These are phyloP conservation scores for Lactifluus volemus DNA, from an alignment of 768 basidiomycete species.

Conservation along the genomic window DNA sequence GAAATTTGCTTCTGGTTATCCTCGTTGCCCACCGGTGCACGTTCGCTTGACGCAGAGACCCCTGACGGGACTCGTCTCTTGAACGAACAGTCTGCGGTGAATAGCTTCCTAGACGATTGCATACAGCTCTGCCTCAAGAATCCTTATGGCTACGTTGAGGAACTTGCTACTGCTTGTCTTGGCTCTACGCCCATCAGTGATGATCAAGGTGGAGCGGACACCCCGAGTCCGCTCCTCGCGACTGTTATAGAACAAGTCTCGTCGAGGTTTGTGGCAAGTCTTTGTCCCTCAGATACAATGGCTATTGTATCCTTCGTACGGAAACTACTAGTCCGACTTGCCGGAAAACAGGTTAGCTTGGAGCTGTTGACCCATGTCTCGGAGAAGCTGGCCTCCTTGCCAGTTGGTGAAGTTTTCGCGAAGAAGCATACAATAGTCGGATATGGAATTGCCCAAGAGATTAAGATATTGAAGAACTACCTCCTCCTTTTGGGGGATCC, in stretches of 20 bases:
- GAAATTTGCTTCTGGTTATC: conserved; percentile 73
- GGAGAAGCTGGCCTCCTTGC: conserved; percentile 31
- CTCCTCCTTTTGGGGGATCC: conserved; percentile 28
- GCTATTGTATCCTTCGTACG: conserved; percentile 57
- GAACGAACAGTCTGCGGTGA: conserved; percentile 48
- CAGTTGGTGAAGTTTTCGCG: conserved; percentile 27
- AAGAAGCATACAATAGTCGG: conserved; percentile 22
- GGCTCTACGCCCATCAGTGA: conserved; percentile 1
- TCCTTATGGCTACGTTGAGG: conserved; percentile 82
- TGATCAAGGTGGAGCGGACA: conserved; percentile 23
- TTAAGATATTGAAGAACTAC: conserved; percentile 32
- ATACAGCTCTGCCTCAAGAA: conserved; percentile 72
- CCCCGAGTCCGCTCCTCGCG: conserved; percentile 70
- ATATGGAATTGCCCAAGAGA: conserved; percentile 38
- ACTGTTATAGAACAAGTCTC: conserved; percentile 70
- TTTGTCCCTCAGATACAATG: conserved; percentile 50
- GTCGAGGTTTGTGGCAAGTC: conserved; percentile 52
- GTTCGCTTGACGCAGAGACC: conserved; percentile 30
- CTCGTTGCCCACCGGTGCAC: conserved; percentile 44
- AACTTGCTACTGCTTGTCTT: conserved; percentile 34
- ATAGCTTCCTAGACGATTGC: conserved; percentile 79
- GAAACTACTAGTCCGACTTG: conserved; percentile 50
- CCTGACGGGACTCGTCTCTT: conserved; percentile 46
- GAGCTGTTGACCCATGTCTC: conserved; percentile 29
- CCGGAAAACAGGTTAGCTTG: conserved; percentile 43